Percentiles rank a stretch among this genome's conserved stretches.
Evolutionary conservation across 1,139 yeast species (phyloP).

Genomic region (Cylindricascospora bacillispora): DNA sequence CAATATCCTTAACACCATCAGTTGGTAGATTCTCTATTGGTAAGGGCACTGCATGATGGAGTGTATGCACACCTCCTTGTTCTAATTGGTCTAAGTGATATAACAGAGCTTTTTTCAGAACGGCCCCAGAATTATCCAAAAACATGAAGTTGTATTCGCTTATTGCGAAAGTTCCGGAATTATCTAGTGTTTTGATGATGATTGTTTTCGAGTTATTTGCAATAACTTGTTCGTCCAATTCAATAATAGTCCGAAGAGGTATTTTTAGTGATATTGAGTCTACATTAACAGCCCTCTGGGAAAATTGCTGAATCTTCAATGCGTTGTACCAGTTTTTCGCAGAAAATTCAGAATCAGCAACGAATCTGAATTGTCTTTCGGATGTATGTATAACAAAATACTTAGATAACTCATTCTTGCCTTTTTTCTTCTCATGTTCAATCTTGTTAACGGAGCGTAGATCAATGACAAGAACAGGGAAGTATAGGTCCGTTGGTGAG

Average conservation of each 20-base stretch:
- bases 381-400: conserved; percentile 43
- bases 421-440: conserved; percentile 26
- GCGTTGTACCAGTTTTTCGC: conserved; percentile 76
- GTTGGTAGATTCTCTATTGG: conserved; percentile 4
- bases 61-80: too few species aligned
- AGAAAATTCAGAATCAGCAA: conserved; percentile 56
- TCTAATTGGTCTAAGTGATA: background rate
- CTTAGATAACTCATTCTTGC: conserved; percentile 14
- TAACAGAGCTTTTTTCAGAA: conserved; percentile 4
- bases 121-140: conserved; percentile 32
- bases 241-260: conserved; percentile 58
- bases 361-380: conserved; percentile 47
- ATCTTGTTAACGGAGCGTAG: conserved; percentile 51
- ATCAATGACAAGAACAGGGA: conserved; percentile 69
- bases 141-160: conserved; percentile 64
- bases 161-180: conserved; percentile 37
- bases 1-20: conserved; percentile 6
- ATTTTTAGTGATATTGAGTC: conserved; percentile 67
- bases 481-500: conserved; percentile 66
- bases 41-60: too few species aligned
- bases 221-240: conserved; percentile 40
- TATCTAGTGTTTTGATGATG: conserved; percentile 37
- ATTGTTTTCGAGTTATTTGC: conserved; percentile 38
- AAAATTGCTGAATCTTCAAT: conserved; percentile 64
- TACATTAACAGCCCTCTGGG: conserved; percentile 48